These are phyloP conservation scores for Lasiosphaeria hispida DNA, from an alignment of 495 filamentous ascomycete genomes.

Conservation along the genomic window DNA sequence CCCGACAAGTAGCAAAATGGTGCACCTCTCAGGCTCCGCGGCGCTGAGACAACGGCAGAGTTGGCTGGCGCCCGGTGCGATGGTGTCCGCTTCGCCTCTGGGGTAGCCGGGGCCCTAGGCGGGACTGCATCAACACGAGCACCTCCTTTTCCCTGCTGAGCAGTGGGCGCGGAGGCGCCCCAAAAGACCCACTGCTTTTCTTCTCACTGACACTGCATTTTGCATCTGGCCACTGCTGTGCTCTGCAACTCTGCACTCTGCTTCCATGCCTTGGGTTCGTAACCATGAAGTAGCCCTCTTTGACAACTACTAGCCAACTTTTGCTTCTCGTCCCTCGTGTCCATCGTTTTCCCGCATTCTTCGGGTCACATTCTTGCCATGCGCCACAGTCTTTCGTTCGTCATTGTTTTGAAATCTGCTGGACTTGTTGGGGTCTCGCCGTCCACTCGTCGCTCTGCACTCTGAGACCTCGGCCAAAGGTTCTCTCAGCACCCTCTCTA, in stretches of 20 bases:
- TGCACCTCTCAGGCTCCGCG: not conserved
- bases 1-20: not conserved
- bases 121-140: not conserved
- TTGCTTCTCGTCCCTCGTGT: slow-evolving; percentile 12
- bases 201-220: no score
- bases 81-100: slow-evolving; percentile 1
- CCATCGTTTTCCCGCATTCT: slow-evolving; percentile 7
- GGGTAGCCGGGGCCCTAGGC: slow-evolving; percentile 3
- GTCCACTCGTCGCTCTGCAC: slow-evolving; percentile 6
- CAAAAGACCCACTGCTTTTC: no score
- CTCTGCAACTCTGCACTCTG: no score
- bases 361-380: slow-evolving; percentile 11
- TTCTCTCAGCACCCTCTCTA: slow-evolving; percentile 13
- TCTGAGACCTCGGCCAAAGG: slow-evolving; percentile 14
- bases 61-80: not conserved
- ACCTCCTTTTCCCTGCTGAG: slow-evolving; percentile 4
- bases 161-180: no score
- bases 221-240: no score
- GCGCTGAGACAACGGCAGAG: slow-evolving; percentile 27
- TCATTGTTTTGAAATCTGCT: slow-evolving; percentile 17
- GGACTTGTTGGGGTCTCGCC: not conserved
- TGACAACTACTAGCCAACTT: slow-evolving; percentile 5
- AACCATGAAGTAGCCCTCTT: no score
- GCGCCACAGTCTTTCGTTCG: slow-evolving; percentile 31
- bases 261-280: no score